These are phyloP conservation scores for Leishmania turanica DNA, from an alignment of 208 protist genomes.

Conservation along the genomic window DNA sequence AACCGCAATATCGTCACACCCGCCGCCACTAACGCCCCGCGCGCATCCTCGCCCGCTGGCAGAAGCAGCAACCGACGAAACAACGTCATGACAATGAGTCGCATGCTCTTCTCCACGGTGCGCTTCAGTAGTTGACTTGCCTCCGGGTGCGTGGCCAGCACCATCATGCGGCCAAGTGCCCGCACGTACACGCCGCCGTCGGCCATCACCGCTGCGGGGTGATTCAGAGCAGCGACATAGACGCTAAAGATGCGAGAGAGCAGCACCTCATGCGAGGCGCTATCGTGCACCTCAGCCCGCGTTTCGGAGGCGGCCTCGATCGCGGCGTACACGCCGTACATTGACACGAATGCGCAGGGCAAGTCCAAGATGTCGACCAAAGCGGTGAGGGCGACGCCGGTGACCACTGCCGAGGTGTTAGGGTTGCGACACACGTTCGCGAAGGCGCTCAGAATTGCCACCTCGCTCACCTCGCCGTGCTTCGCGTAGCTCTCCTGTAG, in stretches of 20 bases:
- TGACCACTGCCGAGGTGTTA: constrained; percentile 64
- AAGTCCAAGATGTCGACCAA: constrained; percentile 74
- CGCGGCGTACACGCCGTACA: constrained; percentile 47
- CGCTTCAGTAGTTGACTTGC: constrained; percentile 32
- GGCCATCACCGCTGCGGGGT: constrained; percentile 24
- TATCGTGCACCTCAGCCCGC: constrained; percentile 49
- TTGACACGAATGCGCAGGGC: constrained; percentile 63
- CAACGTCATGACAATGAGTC: constrained; percentile 27
- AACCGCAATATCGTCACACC: constrained; percentile 38
- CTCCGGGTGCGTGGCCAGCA: constrained; percentile 25
- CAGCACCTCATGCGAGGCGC: constrained; percentile 67
- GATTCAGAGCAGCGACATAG: constrained; percentile 60
- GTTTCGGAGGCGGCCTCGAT: constrained; percentile 48
- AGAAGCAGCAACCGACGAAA: constrained; percentile 23
- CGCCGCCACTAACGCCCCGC: constrained; percentile 21
- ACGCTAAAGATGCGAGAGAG: constrained; percentile 49
- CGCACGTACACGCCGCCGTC: constrained; percentile 27
- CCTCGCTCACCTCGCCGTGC: constrained; percentile 39
- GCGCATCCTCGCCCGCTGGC: not conserved
- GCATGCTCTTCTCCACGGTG: constrained; percentile 32
- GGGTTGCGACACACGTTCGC: constrained; percentile 56
- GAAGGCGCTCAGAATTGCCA: constrained; percentile 65
- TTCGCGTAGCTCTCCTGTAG: constrained; percentile 9
- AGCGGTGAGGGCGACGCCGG: constrained; percentile 66
- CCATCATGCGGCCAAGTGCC: constrained; percentile 34